These are phyloP conservation scores for Corylus heterophylla DNA, from an alignment of 306 rosid genomes.

Conservation along the genomic window DNA sequence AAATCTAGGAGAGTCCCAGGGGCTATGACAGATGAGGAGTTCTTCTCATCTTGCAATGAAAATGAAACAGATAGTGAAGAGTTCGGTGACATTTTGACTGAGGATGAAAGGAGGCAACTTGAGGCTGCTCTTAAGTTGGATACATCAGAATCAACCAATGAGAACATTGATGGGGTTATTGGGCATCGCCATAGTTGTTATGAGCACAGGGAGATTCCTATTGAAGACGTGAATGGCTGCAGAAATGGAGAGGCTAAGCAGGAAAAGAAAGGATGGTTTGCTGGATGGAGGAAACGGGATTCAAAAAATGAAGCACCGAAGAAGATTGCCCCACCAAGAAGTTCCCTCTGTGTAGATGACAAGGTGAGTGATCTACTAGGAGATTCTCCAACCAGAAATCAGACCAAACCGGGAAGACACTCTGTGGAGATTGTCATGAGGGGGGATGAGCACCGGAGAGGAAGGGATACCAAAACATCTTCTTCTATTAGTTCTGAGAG, in stretches of 20 bases:
- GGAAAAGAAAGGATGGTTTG: conserved; percentile 96
- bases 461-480: conserved; percentile 55
- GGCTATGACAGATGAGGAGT: conserved; percentile 92
- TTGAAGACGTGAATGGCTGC: conserved; percentile 55
- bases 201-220: conserved; percentile 68
- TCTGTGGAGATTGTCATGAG: conserved; percentile 67
- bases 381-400: conserved; percentile 68
- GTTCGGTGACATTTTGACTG: conserved; percentile 74
- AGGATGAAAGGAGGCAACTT: conserved; percentile 89
- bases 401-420: conserved; percentile 73
- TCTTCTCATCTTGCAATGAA: conserved; percentile 78
- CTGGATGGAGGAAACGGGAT: conserved; percentile 94
- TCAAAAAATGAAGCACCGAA: conserved; percentile 55
- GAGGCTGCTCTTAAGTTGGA: conserved; percentile 85
- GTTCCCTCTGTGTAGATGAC: conserved; percentile 77
- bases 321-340: conserved; percentile 76
- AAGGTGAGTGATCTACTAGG: conserved; percentile 86
- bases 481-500: conserved; percentile 49
- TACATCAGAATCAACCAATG: conserved; percentile 54
- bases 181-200: conserved; percentile 73
- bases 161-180: conserved; percentile 57
- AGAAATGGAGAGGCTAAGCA: conserved; percentile 66
- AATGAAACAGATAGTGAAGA: conserved; percentile 85
- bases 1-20: conserved; percentile 96
- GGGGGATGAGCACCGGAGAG: conserved; percentile 78